Percentiles rank a stretch among this genome's conserved stretches.
phyloP scores from a whole-genome alignment of 139 green algal genomes.

The Volvox reticuliferus region DNA sequence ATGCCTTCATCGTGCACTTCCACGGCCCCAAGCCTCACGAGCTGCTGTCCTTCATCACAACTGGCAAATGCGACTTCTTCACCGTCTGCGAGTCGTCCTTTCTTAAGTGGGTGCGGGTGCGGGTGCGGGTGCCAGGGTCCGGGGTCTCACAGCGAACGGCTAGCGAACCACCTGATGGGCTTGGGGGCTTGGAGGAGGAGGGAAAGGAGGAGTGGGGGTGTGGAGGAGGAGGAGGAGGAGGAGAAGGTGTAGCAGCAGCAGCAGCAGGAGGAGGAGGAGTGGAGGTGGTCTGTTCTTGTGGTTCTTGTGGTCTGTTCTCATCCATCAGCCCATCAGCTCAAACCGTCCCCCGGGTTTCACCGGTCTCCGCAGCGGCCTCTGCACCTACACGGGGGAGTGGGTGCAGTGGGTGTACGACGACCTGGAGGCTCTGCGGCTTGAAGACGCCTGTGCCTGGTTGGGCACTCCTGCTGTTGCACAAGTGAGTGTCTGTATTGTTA shows the following conservation, averaged over 20 bases:
- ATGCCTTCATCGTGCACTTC: conserved; percentile 53
- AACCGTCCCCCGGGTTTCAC: not conserved
- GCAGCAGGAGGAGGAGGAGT: not conserved
- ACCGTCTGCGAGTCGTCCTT: conserved; percentile 9
- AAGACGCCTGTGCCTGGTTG: conserved; percentile 21
- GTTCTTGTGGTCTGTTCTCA: not conserved
- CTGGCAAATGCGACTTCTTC: conserved; percentile 49
- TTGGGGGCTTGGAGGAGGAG: not conserved
- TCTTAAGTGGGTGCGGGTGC: not conserved
- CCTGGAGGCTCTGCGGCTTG: conserved; percentile 3
- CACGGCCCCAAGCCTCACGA: conserved; percentile 59
- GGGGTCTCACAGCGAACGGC: not conserved
- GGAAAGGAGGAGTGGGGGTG: not conserved
- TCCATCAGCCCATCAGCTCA: not conserved
- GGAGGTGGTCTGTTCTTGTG: not conserved
- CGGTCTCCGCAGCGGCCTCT: not conserved
- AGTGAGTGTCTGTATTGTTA: not conserved
- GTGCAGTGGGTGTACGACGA: conserved; percentile 4
- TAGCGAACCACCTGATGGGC: too few species aligned
- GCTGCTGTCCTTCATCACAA: conserved; percentile 31
- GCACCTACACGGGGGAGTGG: conserved; percentile 24
- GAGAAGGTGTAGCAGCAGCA: not conserved
- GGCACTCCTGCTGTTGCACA: not conserved
- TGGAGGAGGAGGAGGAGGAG: not conserved
- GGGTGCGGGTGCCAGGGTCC: not conserved